A percentile compares a stretch with the other conserved stretches of the same genome.
phyloP scores from a whole-genome alignment of 208 protist genomes.

The Trypanosoma congolense region DNA sequence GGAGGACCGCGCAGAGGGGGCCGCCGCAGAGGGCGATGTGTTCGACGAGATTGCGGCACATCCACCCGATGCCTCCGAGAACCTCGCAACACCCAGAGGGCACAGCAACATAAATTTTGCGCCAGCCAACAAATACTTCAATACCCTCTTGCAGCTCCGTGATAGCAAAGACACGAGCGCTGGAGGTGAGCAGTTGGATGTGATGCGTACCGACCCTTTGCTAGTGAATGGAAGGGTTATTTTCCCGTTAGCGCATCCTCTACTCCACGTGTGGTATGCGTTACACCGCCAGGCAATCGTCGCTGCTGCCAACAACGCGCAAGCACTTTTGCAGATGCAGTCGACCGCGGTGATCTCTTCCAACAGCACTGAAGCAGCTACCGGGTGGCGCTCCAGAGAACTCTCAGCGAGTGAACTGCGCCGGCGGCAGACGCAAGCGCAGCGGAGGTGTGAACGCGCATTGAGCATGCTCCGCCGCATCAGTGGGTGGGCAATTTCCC shows the following conservation, averaged over 20 bases:
- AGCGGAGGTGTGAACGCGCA: conserved; percentile 19
- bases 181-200: neutral
- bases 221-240: conserved; percentile 6
- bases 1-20: conserved; percentile 16
- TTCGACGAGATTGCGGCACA: neutral
- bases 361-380: neutral
- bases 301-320: conserved; percentile 18
- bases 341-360: neutral
- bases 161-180: neutral
- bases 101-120: conserved; percentile 4
- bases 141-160: conserved; percentile 3
- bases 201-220: conserved; percentile 7
- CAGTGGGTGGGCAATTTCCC: conserved; percentile 5
- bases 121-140: conserved; percentile 17
- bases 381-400: neutral
- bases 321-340: conserved; percentile 16
- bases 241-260: conserved; percentile 18
- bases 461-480: conserved; percentile 11
- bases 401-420: conserved; percentile 4
- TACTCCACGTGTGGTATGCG: conserved; percentile 24
- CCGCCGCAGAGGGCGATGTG: neutral
- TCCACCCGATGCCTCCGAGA: neutral
- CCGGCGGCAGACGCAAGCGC: conserved; percentile 5
- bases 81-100: too few species aligned
- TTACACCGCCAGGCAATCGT: conserved; percentile 19